A percentile compares a stretch with the other conserved stretches of the same genome.
phyloP scores from a whole-genome alignment of 2,329 filamentous ascomycete genomes.

The Exophiala sp. region DNA sequence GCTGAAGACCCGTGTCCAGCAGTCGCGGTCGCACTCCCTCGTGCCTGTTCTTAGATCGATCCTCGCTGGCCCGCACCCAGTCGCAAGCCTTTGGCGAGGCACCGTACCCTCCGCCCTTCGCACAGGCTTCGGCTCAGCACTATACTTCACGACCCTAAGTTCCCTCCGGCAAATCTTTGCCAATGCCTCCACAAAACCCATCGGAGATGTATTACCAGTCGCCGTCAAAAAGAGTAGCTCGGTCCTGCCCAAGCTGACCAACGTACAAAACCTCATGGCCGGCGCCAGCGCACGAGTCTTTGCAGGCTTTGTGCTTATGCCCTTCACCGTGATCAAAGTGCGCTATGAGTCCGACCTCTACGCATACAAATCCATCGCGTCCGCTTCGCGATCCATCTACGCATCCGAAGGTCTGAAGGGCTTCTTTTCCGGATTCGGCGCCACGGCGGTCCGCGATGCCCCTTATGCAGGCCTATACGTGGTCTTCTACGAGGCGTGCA shows the following conservation, averaged over 20 bases:
- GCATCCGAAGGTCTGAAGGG: slow-evolving; percentile 70
- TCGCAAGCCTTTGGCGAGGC: slow-evolving; percentile 83
- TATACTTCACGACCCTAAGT: slow-evolving; percentile 91
- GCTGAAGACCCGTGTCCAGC: slow-evolving; percentile 93
- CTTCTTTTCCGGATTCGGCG: slow-evolving; percentile 91
- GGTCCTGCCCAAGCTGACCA: slow-evolving; percentile 75
- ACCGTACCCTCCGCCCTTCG: slow-evolving; percentile 89
- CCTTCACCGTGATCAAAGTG: slow-evolving; percentile 93
- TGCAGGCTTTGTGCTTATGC: slow-evolving; percentile 90
- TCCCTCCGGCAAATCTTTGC: slow-evolving; percentile 64
- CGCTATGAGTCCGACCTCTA: slow-evolving; percentile 90
- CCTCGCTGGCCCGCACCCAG: slow-evolving; percentile 60
- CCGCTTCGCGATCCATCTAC: slow-evolving; percentile 72
- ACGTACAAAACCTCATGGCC: slow-evolving; percentile 78
- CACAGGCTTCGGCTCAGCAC: slow-evolving; percentile 85
- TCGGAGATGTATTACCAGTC: slow-evolving; percentile 12
- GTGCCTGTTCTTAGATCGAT: slow-evolving; percentile 66
- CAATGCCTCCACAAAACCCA: slow-evolving; percentile 35
- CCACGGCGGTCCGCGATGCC: slow-evolving; percentile 89
- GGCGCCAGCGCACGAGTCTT: slow-evolving; percentile 80
- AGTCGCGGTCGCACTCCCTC: slow-evolving; percentile 70
- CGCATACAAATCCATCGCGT: slow-evolving; percentile 70
- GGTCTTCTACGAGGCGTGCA: slow-evolving; percentile 84
- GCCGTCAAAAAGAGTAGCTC: slow-evolving; percentile 41
- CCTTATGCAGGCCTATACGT: slow-evolving; percentile 96